Conservation (phyloP, 345 rosid species). For the Eucalyptus decipiens region DNA sequence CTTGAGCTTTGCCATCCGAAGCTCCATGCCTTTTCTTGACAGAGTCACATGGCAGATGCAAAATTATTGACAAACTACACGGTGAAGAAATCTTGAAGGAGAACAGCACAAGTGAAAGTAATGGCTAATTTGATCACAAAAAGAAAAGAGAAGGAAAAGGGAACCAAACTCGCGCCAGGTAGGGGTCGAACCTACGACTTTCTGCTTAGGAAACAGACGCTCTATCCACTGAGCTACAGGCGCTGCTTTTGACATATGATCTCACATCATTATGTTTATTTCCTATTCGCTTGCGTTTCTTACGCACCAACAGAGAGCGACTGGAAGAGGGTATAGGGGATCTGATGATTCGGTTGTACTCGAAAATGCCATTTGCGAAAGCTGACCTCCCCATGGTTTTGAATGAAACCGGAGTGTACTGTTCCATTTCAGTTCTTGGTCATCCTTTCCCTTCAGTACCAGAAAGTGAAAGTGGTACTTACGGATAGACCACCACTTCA, state of each 20-base stretch:
- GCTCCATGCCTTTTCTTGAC: not conserved
- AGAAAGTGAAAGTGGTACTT: not conserved
- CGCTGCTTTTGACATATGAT: not conserved
- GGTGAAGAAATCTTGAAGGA: not conserved
- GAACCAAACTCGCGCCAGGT: slow-evolving; percentile 41
- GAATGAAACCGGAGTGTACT: not conserved
- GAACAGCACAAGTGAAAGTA: not conserved
- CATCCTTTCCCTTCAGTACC: not conserved
- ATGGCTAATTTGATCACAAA: not conserved
- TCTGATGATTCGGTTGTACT: not conserved
- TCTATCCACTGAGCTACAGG: slow-evolving; percentile 99
- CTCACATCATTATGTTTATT: rapidly evolving
- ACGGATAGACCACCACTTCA: rapidly evolving
- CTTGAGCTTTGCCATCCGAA: not conserved
- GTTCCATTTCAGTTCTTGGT: too few species aligned
- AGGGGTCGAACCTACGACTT: slow-evolving; percentile 93
- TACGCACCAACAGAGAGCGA: not conserved
- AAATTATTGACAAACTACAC: not conserved
- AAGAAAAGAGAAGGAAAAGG: not conserved
- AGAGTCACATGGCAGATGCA: too few species aligned
- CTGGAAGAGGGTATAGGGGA: not conserved
- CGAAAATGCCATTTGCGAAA: not conserved
- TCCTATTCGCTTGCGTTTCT: rapidly evolving
- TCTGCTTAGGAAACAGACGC: slow-evolving; percentile 99
- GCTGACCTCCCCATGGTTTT: not conserved